Base-by-base conservation (phyloP, 352 stramenopile genomes). In the Stephanocyclus meneghinianus region DNA sequence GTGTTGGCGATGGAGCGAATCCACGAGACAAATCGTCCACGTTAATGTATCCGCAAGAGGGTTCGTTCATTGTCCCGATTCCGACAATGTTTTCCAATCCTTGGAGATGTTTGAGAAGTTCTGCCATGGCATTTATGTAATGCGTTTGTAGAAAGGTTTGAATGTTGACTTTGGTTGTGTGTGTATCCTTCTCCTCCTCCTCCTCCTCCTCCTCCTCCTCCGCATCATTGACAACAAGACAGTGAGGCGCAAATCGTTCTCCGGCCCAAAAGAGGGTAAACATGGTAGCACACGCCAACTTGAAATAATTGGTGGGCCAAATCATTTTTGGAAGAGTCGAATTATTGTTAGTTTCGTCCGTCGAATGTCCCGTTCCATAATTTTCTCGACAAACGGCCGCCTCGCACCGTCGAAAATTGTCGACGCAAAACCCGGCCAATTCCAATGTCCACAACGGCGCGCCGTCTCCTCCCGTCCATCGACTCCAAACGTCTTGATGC, bases 1-100 rank as follows among this genome's bases (percentile, higher is more conserved):
- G 9, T 57, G 44, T 35, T 16, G 6, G n/a, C 11, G 47, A 72
- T 50, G 72, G 69, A 35, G 13, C 45, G 60, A 64, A 76, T 32
- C 69, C 69, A 63, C 40, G n/a, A 1, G 55, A 71, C 50, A 74
- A 44, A 53, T 80, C 63, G 21, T 29, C 67, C 29, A 77, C 74
- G 51, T 67, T 71, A 40, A 76, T 71, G 32, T 62, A 81, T 51
- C 74, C 74, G 32, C 50, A 16, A 48, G 45, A 65, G 50, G 74
- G 74, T 63, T 97, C 95, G 74, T 97, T 97, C 91, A 97, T 96
- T n/a, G 94, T 88, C 6, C 94, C 95, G 88, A 97, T 95, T 32
- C 94, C 95, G 26, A 96, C 80, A 47, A 97, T 87, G 71, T 97
- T 97, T 18, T 81, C 74, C 35, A 96, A 83, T 8, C 92, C 93